phyloP scores from a whole-genome alignment of 805 yeast genomes.

The Barnettozyma wickerhamii region DNA sequence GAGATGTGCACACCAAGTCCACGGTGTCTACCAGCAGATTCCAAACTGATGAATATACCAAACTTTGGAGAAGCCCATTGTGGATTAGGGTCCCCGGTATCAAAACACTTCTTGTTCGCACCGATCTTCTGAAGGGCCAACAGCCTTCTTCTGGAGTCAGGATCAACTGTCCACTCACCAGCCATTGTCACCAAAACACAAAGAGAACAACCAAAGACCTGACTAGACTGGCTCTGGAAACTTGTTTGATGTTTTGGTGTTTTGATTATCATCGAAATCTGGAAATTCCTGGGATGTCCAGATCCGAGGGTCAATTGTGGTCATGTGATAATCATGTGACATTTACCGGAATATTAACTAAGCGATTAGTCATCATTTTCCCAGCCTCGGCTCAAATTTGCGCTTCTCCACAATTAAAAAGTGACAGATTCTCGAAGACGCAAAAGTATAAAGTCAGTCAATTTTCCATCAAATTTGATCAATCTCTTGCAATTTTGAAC shows the following conservation, averaged over 20 bases:
- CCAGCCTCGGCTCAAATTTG: background rate
- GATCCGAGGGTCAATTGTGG: too few species aligned
- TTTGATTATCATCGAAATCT: too few species aligned
- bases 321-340: too few species aligned
- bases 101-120: slow-evolving; percentile 84
- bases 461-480: background rate
- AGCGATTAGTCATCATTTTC: too few species aligned
- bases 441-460: background rate
- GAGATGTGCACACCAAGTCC: slow-evolving; percentile 96
- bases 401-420: background rate
- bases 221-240: too few species aligned
- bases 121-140: slow-evolving; percentile 76
- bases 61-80: slow-evolving; percentile 99
- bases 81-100: slow-evolving; percentile 93
- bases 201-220: too few species aligned
- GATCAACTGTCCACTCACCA: slow-evolving; percentile 85
- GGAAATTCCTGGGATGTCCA: too few species aligned
- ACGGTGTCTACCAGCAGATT: slow-evolving; percentile 96
- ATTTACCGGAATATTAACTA: too few species aligned
- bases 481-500: background rate
- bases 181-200: too few species aligned
- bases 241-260: too few species aligned
- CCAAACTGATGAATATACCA: slow-evolving; percentile 94
- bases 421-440: background rate
- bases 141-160: slow-evolving; percentile 82